Conservation (phyloP, 2,329 filamentous ascomycete species). For the Ophiostoma novo-ulmi region DNA sequence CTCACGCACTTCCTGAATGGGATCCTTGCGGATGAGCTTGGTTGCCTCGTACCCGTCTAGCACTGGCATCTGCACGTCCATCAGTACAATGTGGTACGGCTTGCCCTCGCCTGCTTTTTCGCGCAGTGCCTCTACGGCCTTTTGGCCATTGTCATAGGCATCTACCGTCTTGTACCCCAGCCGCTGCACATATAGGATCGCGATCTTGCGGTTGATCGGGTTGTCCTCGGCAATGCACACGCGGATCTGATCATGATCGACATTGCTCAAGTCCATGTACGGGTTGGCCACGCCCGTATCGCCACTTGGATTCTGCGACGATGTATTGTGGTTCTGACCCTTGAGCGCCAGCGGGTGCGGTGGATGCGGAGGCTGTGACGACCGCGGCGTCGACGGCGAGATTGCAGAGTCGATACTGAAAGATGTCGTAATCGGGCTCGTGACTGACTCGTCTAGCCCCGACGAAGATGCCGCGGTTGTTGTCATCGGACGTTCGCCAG, state of each 20-base stretch:
- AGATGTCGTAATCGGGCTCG: constrained; percentile 18
- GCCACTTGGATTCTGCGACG: constrained; percentile 24
- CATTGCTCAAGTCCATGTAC: constrained; percentile 62
- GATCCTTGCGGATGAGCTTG: constrained; percentile 70
- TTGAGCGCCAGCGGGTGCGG: constrained; percentile 23
- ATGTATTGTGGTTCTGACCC: constrained; percentile 15
- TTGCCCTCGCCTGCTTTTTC: constrained; percentile 62
- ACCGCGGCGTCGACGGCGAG: constrained; percentile 8
- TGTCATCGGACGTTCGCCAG: constrained; percentile 15
- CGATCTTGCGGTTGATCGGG: constrained; percentile 88
- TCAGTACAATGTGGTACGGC: constrained; percentile 85
- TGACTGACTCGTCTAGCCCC: background rate
- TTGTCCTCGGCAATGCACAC: constrained; percentile 96
- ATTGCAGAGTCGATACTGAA: constrained; percentile 34
- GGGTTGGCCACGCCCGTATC: constrained; percentile 33
- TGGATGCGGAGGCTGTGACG: constrained; percentile 1
- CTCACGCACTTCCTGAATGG: constrained; percentile 68
- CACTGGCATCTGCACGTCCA: constrained; percentile 96
- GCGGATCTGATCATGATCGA: constrained; percentile 72
- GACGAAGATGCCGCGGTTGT: constrained; percentile 21
- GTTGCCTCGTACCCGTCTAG: constrained; percentile 91
- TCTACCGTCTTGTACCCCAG: constrained; percentile 77
- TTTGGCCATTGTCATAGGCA: constrained; percentile 83
- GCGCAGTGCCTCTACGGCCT: constrained; percentile 81
- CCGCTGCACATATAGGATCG: constrained; percentile 81